Conservation (phyloP, 345 rosid species). For the Adansonia digitata region DNA sequence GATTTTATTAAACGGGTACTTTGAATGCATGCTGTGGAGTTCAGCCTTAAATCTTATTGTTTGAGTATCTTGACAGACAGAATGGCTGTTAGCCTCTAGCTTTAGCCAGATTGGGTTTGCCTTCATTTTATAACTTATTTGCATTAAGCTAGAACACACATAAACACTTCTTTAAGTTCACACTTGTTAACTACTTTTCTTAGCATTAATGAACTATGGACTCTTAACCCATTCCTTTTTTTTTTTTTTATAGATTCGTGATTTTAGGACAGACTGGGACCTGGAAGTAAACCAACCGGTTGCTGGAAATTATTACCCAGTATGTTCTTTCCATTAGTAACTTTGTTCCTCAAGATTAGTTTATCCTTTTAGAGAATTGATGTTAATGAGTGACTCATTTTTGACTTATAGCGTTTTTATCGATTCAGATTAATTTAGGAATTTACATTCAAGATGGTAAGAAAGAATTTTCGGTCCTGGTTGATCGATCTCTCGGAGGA, state of each 20-base stretch:
- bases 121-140: not conserved
- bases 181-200: slow-evolving; percentile 9
- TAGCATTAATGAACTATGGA: slow-evolving; percentile 11
- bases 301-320: slow-evolving; percentile 97
- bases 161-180: not conserved
- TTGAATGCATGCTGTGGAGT: not conserved
- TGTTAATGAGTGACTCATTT: not conserved
- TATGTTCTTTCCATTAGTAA: slow-evolving; percentile 29
- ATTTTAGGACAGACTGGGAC: slow-evolving; percentile 86
- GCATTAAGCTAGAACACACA: not conserved
- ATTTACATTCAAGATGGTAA: slow-evolving; percentile 65
- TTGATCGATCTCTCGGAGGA: slow-evolving; percentile 89
- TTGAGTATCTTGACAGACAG: not conserved
- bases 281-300: slow-evolving; percentile 87
- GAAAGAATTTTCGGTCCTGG: slow-evolving; percentile 84
- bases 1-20: slow-evolving; percentile 71
- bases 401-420: not conserved
- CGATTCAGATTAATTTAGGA: slow-evolving; percentile 83
- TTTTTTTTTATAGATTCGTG: slow-evolving; percentile 64
- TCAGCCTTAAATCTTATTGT: not conserved
- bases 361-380: not conserved
- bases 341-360: not conserved
- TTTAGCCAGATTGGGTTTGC: slow-evolving; percentile 3
- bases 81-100: not conserved
- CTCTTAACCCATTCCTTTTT: not conserved